Evolutionary conservation across 345 rosid genomes (phyloP).

Genomic region (Brassica incana): DNA sequence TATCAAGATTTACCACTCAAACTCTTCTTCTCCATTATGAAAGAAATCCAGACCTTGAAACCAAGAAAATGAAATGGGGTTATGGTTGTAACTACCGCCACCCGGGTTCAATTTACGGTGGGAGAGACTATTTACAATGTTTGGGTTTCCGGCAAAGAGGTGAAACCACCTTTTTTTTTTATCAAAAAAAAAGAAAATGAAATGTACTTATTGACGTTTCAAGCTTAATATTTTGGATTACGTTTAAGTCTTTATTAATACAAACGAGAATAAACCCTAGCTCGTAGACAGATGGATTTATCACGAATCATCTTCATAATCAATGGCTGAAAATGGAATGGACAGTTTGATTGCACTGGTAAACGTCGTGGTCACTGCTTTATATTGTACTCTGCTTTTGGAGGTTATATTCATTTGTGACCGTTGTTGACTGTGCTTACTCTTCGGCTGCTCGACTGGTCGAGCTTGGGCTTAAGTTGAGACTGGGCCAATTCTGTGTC

Average conservation of each 20-base stretch:
- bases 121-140: too few species aligned
- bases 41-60: background rate
- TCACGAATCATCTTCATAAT: background rate
- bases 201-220: too few species aligned
- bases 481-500: background rate
- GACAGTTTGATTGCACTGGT: background rate
- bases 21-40: background rate
- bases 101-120: too few species aligned
- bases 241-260: too few species aligned
- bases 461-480: background rate
- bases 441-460: background rate
- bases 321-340: background rate
- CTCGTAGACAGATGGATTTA: background rate
- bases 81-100: too few species aligned
- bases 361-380: background rate
- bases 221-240: background rate
- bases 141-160: too few species aligned
- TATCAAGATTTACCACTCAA: background rate
- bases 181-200: too few species aligned
- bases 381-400: background rate
- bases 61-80: background rate
- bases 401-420: background rate
- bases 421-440: background rate
- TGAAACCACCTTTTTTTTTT: too few species aligned
- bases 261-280: background rate